Conservation (phyloP, 2,329 filamentous ascomycete species). For the Aureobasidium sp. region DNA sequence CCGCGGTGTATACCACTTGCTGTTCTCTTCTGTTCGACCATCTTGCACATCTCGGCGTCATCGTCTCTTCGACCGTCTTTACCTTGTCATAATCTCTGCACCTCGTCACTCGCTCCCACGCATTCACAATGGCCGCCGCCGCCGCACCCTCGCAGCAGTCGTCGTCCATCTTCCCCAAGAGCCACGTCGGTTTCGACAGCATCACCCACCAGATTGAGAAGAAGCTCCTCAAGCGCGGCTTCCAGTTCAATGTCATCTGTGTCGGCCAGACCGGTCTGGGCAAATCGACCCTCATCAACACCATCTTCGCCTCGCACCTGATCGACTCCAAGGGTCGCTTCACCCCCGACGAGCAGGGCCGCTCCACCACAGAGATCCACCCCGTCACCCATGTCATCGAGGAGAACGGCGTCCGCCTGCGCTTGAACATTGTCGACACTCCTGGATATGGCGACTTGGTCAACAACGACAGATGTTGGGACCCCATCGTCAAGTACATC, state of each 20-base stretch:
- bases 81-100: neutral
- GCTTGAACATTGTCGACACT: slow-evolving; percentile 98
- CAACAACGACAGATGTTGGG: slow-evolving; percentile 99
- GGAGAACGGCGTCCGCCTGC: slow-evolving; percentile 95
- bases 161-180: slow-evolving; percentile 70
- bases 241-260: slow-evolving; percentile 99
- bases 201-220: slow-evolving; percentile 99
- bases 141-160: slow-evolving; percentile 46
- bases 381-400: slow-evolving; percentile 97
- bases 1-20: slow-evolving; percentile 6
- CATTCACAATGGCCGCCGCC: slow-evolving; percentile 53
- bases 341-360: slow-evolving; percentile 83
- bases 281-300: slow-evolving; percentile 99
- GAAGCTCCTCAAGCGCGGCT: slow-evolving; percentile 98
- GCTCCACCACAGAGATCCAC: slow-evolving; percentile 96
- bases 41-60: neutral
- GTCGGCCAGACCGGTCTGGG: slow-evolving; percentile 99
- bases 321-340: slow-evolving; percentile 98
- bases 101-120: slow-evolving; percentile 3
- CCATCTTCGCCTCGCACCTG: slow-evolving; percentile 98
- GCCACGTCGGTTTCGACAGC: slow-evolving; percentile 99
- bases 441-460: slow-evolving; percentile 97
- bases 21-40: neutral
- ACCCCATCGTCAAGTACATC: slow-evolving; percentile 99
- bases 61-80: neutral